These are phyloP conservation scores for Naganishia antarctica DNA, from an alignment of 768 basidiomycete species.

Conservation along the genomic window DNA sequence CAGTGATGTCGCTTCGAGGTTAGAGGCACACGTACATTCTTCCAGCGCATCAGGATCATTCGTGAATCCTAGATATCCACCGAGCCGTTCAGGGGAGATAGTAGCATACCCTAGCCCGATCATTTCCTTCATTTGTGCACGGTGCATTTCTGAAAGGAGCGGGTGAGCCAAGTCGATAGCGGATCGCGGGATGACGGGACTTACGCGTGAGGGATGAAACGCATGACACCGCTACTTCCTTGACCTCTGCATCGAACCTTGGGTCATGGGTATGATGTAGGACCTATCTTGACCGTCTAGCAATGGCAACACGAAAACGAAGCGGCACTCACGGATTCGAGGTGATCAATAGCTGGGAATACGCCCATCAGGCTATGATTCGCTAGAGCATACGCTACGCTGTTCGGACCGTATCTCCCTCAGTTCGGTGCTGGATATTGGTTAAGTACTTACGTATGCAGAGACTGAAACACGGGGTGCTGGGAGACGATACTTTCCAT, in stretches of 20 bases:
- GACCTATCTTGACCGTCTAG: background rate
- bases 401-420: background rate
- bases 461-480: slow-evolving; percentile 13
- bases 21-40: background rate
- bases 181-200: background rate
- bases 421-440: too few relatives aligned
- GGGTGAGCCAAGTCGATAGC: background rate
- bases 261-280: background rate
- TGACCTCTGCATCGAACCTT: slow-evolving; percentile 3
- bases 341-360: background rate
- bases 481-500: slow-evolving; percentile 17
- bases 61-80: background rate
- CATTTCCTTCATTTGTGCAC: background rate
- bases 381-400: slow-evolving; percentile 3
- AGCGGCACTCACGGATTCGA: background rate
- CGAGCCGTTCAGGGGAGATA: background rate
- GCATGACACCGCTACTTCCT: background rate
- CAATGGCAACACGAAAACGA: too few relatives aligned
- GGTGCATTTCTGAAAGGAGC: background rate
- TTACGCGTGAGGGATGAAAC: background rate
- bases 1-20: too few relatives aligned
- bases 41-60: background rate
- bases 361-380: background rate
- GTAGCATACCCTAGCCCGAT: background rate
- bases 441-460: slow-evolving; percentile 12